Evolutionary conservation across 768 basidiomycete genomes (phyloP).

Genomic region (Lactifluus pinguis): DNA sequence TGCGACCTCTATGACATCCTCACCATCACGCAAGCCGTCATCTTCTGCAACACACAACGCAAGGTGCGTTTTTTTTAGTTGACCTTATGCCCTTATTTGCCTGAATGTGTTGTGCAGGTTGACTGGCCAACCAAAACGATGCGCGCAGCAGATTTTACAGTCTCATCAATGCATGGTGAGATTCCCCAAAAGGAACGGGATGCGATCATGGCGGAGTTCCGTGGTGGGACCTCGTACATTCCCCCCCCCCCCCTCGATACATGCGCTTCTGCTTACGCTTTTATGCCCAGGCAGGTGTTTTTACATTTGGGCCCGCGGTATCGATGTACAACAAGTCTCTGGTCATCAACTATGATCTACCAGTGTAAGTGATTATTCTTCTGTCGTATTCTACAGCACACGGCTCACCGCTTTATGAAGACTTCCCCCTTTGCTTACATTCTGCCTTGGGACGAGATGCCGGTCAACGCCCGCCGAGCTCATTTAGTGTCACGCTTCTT

Average conservation of each 20-base stretch:
- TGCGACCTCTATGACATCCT: conserved; percentile 97
- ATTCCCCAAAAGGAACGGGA: no score
- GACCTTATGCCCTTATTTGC: no score
- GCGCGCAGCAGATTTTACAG: no score
- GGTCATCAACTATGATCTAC: conserved; percentile 95
- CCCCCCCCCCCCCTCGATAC: conserved; percentile 7
- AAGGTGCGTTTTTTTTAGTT: no score
- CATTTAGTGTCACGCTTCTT: conserved; percentile 43
- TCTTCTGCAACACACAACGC: no score
- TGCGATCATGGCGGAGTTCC: no score
- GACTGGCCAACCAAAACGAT: no score
- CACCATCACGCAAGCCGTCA: conserved; percentile 98
- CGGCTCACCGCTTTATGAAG: conserved; percentile 28
- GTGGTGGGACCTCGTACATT: conserved; percentile 80
- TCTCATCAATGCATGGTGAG: no score
- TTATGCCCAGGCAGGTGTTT: conserved; percentile 71
- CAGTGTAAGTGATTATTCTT: conserved; percentile 51
- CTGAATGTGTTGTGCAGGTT: no score
- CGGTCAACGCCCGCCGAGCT: conserved; percentile 95
- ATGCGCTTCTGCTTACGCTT: background rate
- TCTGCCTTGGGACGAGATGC: conserved; percentile 84
- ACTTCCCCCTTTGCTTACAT: conserved; percentile 19
- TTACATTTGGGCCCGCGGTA: conserved; percentile 96
- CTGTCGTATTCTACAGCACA: conserved; percentile 71
- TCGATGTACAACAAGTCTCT: conserved; percentile 95